Conservation (phyloP, 306 rosid species). For the Notholithocarpus densiflorus region DNA sequence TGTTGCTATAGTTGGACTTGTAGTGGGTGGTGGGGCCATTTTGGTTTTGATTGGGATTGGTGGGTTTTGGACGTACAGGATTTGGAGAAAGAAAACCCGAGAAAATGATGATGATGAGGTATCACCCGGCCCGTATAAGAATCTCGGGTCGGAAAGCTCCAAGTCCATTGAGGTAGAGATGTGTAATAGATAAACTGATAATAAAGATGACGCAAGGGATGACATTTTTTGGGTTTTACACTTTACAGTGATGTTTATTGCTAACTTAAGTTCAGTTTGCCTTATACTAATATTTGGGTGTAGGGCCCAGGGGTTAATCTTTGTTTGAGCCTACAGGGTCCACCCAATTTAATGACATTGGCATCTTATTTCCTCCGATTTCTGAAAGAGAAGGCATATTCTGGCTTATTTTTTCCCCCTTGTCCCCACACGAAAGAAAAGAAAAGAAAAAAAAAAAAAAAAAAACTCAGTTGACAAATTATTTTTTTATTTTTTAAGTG, state of each 20-base stretch:
- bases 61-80: conserved; percentile 33
- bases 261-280: neutral
- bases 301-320: neutral
- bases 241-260: conserved; percentile 3
- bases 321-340: neutral
- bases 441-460: fast-evolving
- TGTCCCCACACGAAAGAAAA: too few species aligned
- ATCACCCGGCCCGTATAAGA: conserved; percentile 82
- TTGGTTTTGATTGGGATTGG: conserved; percentile 19
- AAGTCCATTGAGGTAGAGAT: conserved; percentile 49
- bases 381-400: too few species aligned
- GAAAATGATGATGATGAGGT: conserved; percentile 43
- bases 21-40: conserved; percentile 12
- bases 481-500: too few species aligned
- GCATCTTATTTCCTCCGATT: too few species aligned
- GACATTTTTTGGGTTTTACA: conserved; percentile 43
- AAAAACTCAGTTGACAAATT: too few species aligned
- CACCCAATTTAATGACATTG: too few species aligned
- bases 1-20: conserved; percentile 26
- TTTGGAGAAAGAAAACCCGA: conserved; percentile 24
- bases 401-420: too few species aligned
- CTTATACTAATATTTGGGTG: neutral
- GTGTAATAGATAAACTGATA: conserved; percentile 9
- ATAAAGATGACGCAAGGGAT: conserved; percentile 58
- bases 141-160: conserved; percentile 74